These are phyloP conservation scores for Naganishia albida DNA, from an alignment of 1,284 basidiomycete species.

Conservation along the genomic window DNA sequence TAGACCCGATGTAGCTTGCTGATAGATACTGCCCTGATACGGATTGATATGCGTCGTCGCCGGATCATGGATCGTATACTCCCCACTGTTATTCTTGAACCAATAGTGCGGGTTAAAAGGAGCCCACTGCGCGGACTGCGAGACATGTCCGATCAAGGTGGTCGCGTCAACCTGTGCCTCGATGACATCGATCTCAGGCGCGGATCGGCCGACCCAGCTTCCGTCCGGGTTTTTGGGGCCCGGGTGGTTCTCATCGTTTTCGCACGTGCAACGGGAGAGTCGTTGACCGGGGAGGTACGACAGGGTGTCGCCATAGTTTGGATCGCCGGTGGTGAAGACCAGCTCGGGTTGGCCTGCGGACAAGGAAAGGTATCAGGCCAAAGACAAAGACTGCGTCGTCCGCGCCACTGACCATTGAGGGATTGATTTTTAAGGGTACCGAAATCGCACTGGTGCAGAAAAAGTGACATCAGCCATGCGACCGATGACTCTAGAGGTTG, in stretches of 20 bases:
- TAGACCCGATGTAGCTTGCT: conserved; percentile 60
- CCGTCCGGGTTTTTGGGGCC: conserved; percentile 69
- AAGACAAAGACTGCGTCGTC: conserved; percentile 2
- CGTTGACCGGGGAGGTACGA: conserved; percentile 78
- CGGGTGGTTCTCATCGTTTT: conserved; percentile 72
- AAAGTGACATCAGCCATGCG: background rate
- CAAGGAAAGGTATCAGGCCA: conserved; percentile 24
- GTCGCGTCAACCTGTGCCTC: conserved; percentile 60
- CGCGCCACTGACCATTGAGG: conserved; percentile 40
- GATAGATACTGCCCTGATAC: conserved; percentile 59
- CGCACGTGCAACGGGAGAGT: conserved; percentile 76
- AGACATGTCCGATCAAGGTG: conserved; percentile 39
- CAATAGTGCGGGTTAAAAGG: conserved; percentile 51
- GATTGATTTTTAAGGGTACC: conserved; percentile 62
- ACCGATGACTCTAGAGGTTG: background rate
- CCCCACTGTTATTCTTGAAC: conserved; percentile 50
- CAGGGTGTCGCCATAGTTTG: conserved; percentile 47
- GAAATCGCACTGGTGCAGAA: conserved; percentile 53
- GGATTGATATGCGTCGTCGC: conserved; percentile 57
- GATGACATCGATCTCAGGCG: conserved; percentile 83
- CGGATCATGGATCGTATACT: conserved; percentile 57
- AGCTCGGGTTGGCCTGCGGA: conserved; percentile 40
- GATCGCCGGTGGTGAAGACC: conserved; percentile 40
- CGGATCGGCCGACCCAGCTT: conserved; percentile 73
- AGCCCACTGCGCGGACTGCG: conserved; percentile 51